Conservation (phyloP, 352 stramenopile genomes). For the Phytophthora cactorum region DNA sequence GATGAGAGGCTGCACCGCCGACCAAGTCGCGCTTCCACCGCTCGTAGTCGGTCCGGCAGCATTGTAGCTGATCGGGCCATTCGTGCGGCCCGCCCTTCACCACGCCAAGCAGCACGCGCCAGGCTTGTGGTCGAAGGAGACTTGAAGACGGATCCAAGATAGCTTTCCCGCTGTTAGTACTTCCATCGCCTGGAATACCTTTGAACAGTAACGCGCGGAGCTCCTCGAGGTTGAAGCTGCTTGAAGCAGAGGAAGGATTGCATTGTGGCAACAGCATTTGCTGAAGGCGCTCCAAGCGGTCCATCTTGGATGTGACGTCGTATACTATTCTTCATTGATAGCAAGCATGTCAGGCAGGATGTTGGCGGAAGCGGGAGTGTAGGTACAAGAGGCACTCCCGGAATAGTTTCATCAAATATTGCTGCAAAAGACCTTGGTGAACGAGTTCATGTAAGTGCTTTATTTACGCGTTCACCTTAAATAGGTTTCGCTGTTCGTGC, state of each 20-base stretch:
- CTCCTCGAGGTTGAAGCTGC: conserved; percentile 29
- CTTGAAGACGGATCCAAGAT: background rate
- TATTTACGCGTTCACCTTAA: too few relatives aligned
- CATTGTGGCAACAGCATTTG: conserved; percentile 17
- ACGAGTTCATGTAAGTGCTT: too few relatives aligned
- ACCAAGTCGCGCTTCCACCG: conserved; percentile 48
- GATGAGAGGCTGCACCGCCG: conserved; percentile 20
- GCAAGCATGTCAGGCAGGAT: background rate
- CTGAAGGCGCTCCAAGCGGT: conserved; percentile 12
- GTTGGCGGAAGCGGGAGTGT: too few relatives aligned
- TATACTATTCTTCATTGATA: background rate
- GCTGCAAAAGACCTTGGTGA: too few relatives aligned
- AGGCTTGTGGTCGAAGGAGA: conserved; percentile 36
- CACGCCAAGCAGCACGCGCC: conserved; percentile 51
- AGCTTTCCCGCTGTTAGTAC: background rate
- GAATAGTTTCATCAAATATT: background rate
- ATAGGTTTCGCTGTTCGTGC: background rate
- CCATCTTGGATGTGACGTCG: background rate
- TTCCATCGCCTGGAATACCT: conserved; percentile 4
- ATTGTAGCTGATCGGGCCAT: conserved; percentile 31
- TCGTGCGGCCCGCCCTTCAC: conserved; percentile 20
- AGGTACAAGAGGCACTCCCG: too few relatives aligned
- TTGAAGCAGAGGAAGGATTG: background rate
- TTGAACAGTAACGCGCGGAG: conserved; percentile 29
- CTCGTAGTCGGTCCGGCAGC: conserved; percentile 35